phyloP scores from a whole-genome alignment of 2,329 filamentous ascomycete genomes.

The Rutstroemia sp. region DNA sequence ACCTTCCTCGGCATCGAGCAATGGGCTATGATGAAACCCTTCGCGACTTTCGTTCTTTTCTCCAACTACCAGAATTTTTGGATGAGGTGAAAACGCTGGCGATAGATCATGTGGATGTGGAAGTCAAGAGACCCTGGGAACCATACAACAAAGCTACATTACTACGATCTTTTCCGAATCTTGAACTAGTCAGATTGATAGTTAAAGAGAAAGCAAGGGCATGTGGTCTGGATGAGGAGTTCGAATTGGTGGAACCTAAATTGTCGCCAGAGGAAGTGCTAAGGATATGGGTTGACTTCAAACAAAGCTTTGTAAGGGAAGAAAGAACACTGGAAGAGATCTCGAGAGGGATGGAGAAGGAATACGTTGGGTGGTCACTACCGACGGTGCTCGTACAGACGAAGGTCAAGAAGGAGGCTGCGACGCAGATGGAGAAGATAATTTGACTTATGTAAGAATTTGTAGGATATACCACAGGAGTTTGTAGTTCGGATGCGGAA shows the following conservation, averaged over 20 bases:
- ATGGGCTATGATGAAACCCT: conserved; percentile 31
- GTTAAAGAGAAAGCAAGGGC: conserved; percentile 7
- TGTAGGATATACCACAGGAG: background rate
- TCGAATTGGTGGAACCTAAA: conserved; percentile 17
- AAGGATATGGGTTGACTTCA: conserved; percentile 25
- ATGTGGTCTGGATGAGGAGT: conserved; percentile 7
- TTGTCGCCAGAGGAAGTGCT: conserved; percentile 17
- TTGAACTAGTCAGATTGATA: conserved; percentile 24
- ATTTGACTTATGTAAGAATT: background rate
- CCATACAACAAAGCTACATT: conserved; percentile 43
- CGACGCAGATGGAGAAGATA: background rate
- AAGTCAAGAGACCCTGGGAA: conserved; percentile 42
- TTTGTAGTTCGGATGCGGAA: too few species aligned
- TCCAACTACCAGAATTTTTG: conserved; percentile 26
- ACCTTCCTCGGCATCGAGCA: conserved; percentile 29
- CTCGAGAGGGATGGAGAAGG: conserved; percentile 14
- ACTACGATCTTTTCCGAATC: conserved; percentile 35
- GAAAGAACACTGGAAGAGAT: conserved; percentile 22
- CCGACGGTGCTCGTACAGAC: conserved; percentile 22
- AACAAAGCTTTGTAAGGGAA: conserved; percentile 22
- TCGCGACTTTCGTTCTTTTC: conserved; percentile 35
- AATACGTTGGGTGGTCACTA: conserved; percentile 19
- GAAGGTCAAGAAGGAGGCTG: conserved; percentile 3
- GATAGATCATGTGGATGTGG: conserved; percentile 38
- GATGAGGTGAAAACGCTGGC: conserved; percentile 35